A percentile compares a stretch with the other conserved stretches of the same genome.
phyloP scores from a whole-genome alignment of 768 basidiomycete species.

The Suillus spraguei region DNA sequence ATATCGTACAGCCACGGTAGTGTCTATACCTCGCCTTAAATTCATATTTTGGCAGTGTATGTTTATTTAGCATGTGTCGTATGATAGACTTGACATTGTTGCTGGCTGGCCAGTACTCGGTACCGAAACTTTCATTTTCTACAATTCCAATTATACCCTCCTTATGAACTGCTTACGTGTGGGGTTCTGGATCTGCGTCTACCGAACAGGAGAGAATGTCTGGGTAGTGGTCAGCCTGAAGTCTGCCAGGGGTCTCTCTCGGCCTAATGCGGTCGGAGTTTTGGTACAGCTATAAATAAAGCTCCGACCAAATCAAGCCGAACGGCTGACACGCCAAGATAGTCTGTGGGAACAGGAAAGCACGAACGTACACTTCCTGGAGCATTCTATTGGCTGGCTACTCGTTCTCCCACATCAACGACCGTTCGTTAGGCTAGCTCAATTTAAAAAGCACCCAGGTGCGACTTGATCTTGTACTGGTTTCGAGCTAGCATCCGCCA shows the following conservation, averaged over 20 bases:
- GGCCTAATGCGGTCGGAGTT: too few species aligned
- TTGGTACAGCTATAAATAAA: too few species aligned
- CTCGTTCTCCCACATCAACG: not conserved
- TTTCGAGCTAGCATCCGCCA: not conserved
- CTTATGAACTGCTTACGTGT: not conserved
- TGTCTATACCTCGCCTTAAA: slow-evolving; percentile 30
- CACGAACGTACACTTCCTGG: not conserved
- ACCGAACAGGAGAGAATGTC: not conserved
- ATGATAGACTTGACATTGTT: not conserved
- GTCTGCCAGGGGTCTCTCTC: too few species aligned
- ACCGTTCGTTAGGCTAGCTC: not conserved
- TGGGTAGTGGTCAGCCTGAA: too few species aligned
- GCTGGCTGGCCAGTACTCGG: not conserved
- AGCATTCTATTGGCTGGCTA: not conserved
- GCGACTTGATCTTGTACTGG: not conserved
- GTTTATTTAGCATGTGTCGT: slow-evolving; percentile 1
- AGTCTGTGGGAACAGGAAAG: not conserved
- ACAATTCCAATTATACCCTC: not conserved
- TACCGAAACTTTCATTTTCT: not conserved
- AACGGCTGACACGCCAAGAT: too few species aligned
- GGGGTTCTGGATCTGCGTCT: not conserved
- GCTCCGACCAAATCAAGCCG: too few species aligned
- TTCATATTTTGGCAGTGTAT: slow-evolving; percentile 1
- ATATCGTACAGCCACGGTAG: slow-evolving; percentile 25
- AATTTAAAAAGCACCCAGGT: not conserved